These are phyloP conservation scores for Dictyostelium firmibasis DNA, from an alignment of 78 protist genomes.

Conservation along the genomic window DNA sequence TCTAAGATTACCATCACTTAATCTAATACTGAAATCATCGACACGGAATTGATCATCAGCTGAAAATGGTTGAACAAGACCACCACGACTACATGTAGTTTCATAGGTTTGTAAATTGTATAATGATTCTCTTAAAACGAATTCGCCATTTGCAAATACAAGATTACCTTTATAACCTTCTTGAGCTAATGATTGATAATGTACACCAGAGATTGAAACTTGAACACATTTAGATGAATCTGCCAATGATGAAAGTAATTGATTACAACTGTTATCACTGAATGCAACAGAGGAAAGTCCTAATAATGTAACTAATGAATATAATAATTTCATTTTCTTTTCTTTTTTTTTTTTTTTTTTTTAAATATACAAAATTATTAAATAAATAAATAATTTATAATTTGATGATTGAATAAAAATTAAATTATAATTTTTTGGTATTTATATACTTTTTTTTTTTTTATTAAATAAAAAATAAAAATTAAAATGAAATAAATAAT, in stretches of 20 bases:
- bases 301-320: not conserved
- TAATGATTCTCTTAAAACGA: not conserved
- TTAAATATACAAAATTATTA: too few relatives aligned
- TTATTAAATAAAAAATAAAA: too few relatives aligned
- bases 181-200: not conserved
- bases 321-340: not conserved
- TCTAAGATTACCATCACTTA: not conserved
- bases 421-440: too few relatives aligned
- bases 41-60: not conserved
- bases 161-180: slow-evolving; percentile 12
- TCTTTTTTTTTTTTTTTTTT: not conserved
- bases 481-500: too few relatives aligned
- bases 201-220: not conserved
- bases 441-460: too few relatives aligned
- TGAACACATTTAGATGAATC: not conserved
- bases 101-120: slow-evolving; percentile 19
- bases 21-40: not conserved
- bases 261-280: not conserved
- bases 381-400: too few relatives aligned
- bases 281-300: not conserved
- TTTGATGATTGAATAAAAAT: too few relatives aligned
- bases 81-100: not conserved
- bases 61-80: not conserved
- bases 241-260: not conserved
- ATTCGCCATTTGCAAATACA: not conserved